phyloP scores from a whole-genome alignment of 176 grass and related monocot genomes.

The Carex littledalei region DNA sequence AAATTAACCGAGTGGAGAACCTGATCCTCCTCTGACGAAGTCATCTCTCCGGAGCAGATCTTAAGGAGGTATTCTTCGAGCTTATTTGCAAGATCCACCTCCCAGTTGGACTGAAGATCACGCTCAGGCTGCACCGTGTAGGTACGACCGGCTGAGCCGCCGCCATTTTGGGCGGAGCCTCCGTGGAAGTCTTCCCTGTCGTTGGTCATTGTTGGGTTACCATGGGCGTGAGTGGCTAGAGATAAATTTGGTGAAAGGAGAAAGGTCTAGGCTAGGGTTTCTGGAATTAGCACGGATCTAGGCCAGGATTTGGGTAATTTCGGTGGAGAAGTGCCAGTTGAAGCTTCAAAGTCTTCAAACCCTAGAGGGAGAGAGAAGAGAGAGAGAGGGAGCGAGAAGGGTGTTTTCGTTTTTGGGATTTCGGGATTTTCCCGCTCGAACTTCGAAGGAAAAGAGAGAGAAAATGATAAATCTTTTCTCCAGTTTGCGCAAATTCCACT shows the following conservation, averaged over 20 bases:
- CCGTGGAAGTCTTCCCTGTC: slow-evolving; percentile 11
- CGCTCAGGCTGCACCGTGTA: slow-evolving; percentile 63
- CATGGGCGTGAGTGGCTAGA: slow-evolving; percentile 3
- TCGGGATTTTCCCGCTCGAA: slow-evolving; percentile 45
- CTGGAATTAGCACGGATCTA: neutral
- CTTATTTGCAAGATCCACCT: slow-evolving; percentile 77
- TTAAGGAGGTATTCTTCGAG: slow-evolving; percentile 88
- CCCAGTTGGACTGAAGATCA: slow-evolving; percentile 80
- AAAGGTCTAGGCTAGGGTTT: neutral
- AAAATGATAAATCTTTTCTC: neutral
- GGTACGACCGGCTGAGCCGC: slow-evolving; percentile 23
- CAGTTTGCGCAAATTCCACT: neutral
- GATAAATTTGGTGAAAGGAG: neutral
- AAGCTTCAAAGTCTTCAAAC: neutral
- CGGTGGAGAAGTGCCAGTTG: neutral
- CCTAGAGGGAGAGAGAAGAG: neutral
- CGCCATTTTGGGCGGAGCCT: slow-evolving; percentile 29
- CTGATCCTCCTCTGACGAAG: slow-evolving; percentile 38
- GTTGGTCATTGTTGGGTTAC: neutral
- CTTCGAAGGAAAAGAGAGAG: slow-evolving; percentile 12
- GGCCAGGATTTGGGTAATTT: neutral
- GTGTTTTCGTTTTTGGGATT: slow-evolving; percentile 28
- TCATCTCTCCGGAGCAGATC: slow-evolving; percentile 74
- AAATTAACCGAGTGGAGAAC: slow-evolving; percentile 62
- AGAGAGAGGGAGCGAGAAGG: neutral